Evolutionary conservation across 176 grass and related monocot genomes (phyloP), one percentile per base, ranked within the genome.

Genomic region (Chrysopogon serrulatus): DNA sequence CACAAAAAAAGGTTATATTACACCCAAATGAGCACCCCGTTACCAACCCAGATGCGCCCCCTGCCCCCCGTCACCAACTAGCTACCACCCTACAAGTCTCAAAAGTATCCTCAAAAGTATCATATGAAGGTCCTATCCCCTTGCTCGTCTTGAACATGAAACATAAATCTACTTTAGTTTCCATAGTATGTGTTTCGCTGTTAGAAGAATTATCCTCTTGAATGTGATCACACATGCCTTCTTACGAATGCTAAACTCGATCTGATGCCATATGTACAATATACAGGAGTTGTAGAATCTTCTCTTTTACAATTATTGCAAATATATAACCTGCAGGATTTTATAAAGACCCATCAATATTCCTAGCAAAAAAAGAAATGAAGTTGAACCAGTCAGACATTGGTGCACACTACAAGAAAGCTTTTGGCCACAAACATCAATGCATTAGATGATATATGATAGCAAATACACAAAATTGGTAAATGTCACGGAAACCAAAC

Each of bases 251-350:
- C 42, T 85, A 77, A 63, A 65, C 51, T 42, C 45, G 41, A 75
- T 65, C 56, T 65, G 84, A 90, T 35, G 49, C 0, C 39, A 74
- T 89, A 89, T 89, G 41, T 89, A 89, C 78, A 90, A 79, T 79
- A 69, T 84, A 88, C 53, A 71, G 24, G 77, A 77, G 33, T 32
- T 77, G 63, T 36, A 81, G 57, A 71, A 42, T 81, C 32, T 70
- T 81, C 41, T 81, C 68, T 61, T 68, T 24, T 61, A 75, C 47
- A 88, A 59, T 75, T 81, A 60, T 72, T 77, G 49, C 71, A 24
- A 71, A 74, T 51, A 63, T 64, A 68, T 42, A 76, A 64, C 54
- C 88, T 88, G 68, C 36, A 80, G 8, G 75, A 2, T 75, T 68
- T 77, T 43, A 44, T 65, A 54, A 24, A 56, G 23, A 72, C 32